Evolutionary conservation across 2,329 filamentous ascomycete species (phyloP), one percentile per base, ranked within the genome.

Genomic region (Hypoxylon sp.): DNA sequence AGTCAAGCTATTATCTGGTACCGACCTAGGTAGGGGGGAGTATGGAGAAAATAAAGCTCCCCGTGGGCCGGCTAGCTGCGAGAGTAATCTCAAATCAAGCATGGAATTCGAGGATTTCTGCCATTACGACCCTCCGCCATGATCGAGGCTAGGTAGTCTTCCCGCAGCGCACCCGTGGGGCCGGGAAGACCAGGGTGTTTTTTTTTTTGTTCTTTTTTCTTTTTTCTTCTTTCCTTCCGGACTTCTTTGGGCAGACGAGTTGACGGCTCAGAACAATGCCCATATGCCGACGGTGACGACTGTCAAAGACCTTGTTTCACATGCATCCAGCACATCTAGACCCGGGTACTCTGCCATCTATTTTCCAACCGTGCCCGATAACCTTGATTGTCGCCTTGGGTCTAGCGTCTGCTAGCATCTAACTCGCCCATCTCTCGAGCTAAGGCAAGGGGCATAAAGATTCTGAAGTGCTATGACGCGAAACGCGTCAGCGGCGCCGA

Each of bases 71-170:
- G n/a, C n/a, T n/a, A n/a, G n/a, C n/a, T n/a, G n/a, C n/a, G n/a
- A n/a, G n/a, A n/a, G n/a, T n/a, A 29, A 20, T 6, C 24, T 48
- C 38, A 11, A 60, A 56, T 38, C 27, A 29, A 38, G n/a, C 53
- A 47, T 56, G 45, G 33, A 49, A 50, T 43, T n/a, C 23, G n/a
- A 49, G 8, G 27, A 37, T 35, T 8, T 9, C 10, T 15, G 17
- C 29, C 29, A 23, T 17, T 24, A 42, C 35, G 20, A 45, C 17
- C n/a, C 48, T 26, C 18, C 46, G 20, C 18, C 17, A 60, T 57
- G 50, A 29, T 53, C 48, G 27, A 53, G 42, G 26, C 31, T 47
- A n/a, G n/a, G n/a, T n/a, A 47, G 52, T 11, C 52, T 46, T 35
- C 27, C 33, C 45, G 9, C 35, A 37, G 38, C 48, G 24, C 5